Percentiles rank a stretch among this genome's conserved stretches.
Evolutionary conservation across 140 eudicot genomes (phyloP).

Genomic region (Stevia rebaudiana): DNA sequence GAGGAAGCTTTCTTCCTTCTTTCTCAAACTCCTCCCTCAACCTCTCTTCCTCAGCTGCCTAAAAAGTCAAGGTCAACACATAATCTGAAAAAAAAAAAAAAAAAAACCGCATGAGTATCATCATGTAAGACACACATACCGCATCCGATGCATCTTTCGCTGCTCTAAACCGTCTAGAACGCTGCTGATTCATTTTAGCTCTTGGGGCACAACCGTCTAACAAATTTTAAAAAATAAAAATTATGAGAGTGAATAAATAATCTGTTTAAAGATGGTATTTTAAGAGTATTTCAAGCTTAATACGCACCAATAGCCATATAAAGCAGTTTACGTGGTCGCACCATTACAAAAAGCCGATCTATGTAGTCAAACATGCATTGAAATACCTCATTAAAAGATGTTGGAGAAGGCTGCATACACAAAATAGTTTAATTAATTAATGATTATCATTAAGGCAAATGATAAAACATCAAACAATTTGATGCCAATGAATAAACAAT

Average conservation of each 20-base stretch:
- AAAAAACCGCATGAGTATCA: constrained; percentile 10
- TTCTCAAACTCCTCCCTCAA: constrained; percentile 72
- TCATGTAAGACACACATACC: constrained; percentile 29
- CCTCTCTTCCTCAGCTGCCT: constrained; percentile 75
- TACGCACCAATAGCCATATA: constrained; percentile 94
- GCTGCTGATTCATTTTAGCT: constrained; percentile 95
- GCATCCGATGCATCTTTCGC: constrained; percentile 95
- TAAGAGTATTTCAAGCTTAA: background rate
- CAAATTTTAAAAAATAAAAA: constrained; percentile 10
- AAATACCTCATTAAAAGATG: constrained; percentile 80
- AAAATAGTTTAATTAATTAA: constrained; percentile 4
- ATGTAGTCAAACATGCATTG: constrained; percentile 87
- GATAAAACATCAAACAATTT: background rate
- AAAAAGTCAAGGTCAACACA: constrained; percentile 18
- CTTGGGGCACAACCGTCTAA: constrained; percentile 98
- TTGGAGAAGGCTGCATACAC: constrained; percentile 64
- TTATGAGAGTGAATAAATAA: background rate
- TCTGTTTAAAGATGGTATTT: background rate
- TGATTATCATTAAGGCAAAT: background rate
- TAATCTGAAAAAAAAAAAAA: background rate
- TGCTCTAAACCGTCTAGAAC: constrained; percentile 95
- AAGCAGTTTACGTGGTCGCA: constrained; percentile 82
- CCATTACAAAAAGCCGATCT: constrained; percentile 87
- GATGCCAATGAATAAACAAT: background rate
- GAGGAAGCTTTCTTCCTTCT: constrained; percentile 89